Conservation (phyloP, 192 early-diverging fungal genomes). For the Diversispora epigaea region DNA sequence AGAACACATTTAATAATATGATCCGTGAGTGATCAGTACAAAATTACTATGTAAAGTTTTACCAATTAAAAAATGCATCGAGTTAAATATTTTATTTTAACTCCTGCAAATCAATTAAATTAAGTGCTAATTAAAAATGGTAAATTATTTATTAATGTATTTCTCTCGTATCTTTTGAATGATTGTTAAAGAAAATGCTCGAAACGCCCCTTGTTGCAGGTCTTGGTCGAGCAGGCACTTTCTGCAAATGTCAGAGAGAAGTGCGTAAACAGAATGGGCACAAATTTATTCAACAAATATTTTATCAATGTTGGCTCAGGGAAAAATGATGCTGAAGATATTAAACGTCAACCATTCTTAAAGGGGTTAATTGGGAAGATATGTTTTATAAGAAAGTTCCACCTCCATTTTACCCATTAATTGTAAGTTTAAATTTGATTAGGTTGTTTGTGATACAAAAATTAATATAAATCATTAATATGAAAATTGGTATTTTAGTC, state of each 20-base stretch:
- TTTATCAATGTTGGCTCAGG: conserved; percentile 93
- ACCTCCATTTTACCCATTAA: conserved; percentile 88
- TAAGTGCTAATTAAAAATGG: not conserved
- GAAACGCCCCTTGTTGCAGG: conserved; percentile 51
- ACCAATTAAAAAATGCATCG: no score
- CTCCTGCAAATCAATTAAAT: conserved; percentile 13
- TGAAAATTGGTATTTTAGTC: conserved; percentile 10
- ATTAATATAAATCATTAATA: not conserved
- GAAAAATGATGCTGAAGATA: conserved; percentile 84
- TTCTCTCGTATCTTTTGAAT: no score
- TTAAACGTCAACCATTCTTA: conserved; percentile 91
- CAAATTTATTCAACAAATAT: conserved; percentile 85
- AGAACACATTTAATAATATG: no score
- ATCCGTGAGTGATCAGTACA: no score
- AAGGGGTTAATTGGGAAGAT: conserved; percentile 95
- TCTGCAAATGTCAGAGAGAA: conserved; percentile 78
- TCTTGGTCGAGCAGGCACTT: conserved; percentile 75
- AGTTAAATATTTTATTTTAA: conserved; percentile 45
- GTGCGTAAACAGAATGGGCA: conserved; percentile 90
- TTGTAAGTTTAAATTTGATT: conserved; percentile 50
- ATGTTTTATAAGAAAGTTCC: conserved; percentile 83
- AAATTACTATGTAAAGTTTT: no score
- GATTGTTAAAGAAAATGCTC: conserved; percentile 49
- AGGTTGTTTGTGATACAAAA: no score
- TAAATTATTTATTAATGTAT: not conserved